Conservation (phyloP, 805 yeast species). For the Starmerella riodocensis region DNA sequence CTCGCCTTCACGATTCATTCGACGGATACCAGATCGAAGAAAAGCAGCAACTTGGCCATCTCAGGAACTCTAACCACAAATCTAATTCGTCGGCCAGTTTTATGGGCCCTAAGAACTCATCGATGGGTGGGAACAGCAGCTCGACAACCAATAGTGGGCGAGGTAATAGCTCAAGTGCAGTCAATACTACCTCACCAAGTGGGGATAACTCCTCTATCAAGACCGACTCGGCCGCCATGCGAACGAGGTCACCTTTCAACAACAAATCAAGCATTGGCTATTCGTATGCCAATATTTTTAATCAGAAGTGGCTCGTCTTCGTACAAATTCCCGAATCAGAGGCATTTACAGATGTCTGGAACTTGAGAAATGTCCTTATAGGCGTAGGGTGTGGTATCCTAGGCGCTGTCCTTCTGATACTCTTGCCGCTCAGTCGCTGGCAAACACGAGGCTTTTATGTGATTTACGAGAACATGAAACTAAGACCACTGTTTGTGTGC, state of each 20-base stretch:
- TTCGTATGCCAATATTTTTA: conserved; percentile 13
- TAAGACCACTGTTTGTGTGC: conserved; percentile 10
- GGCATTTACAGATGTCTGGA: conserved; percentile 14
- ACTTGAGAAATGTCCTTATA: conserved; percentile 17
- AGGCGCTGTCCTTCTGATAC: conserved; percentile 19
- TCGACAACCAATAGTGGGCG: not conserved
- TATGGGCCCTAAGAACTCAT: not conserved
- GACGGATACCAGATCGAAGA: not conserved
- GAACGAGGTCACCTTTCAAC: conserved; percentile 9
- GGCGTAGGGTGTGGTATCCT: conserved; percentile 21
- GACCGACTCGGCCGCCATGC: conserved; percentile 9
- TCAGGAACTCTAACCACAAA: not conserved
- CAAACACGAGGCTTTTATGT: conserved; percentile 21
- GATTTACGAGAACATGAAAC: conserved; percentile 21
- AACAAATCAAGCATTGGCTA: conserved; percentile 19
- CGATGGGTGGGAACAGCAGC: not conserved
- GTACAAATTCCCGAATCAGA: conserved; percentile 12
- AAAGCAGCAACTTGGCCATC: not conserved
- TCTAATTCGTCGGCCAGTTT: not conserved
- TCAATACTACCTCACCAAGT: not conserved
- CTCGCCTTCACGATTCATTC: not conserved
- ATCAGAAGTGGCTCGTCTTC: conserved; percentile 19
- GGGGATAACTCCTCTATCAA: not conserved
- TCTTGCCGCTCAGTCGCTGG: conserved; percentile 20
- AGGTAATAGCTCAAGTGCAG: not conserved